Evolutionary conservation across 176 grass and related monocot genomes (phyloP).

Genomic region (Tuctoria greenei): DNA sequence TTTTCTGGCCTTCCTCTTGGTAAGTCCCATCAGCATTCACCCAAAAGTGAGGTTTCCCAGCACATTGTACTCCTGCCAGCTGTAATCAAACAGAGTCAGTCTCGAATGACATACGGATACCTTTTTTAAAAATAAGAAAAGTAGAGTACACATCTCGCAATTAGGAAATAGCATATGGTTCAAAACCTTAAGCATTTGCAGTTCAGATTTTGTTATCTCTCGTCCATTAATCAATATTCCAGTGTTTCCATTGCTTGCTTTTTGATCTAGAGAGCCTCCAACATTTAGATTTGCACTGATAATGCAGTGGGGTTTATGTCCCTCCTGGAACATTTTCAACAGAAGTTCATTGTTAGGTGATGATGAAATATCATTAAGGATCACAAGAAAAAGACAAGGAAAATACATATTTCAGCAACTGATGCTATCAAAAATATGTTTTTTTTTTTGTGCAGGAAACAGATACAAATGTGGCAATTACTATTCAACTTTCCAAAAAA

Average conservation of each 20-base stretch:
- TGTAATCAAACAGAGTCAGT: slow-evolving; percentile 38
- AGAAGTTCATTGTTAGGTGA: slow-evolving; percentile 2
- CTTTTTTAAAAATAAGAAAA: not conserved
- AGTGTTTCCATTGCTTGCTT: slow-evolving; percentile 85
- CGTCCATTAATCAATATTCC: slow-evolving; percentile 92
- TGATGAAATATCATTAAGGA: not conserved
- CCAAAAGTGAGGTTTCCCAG: slow-evolving; percentile 99
- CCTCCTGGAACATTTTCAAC: slow-evolving; percentile 51
- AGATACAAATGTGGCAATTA: not conserved
- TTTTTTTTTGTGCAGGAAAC: not conserved
- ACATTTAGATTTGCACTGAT: slow-evolving; percentile 86
- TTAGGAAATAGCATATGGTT: slow-evolving; percentile 12
- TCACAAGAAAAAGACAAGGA: no score
- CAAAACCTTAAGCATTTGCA: slow-evolving; percentile 90
- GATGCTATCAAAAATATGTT: not conserved
- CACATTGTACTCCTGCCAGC: slow-evolving; percentile 97
- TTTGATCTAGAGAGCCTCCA: slow-evolving; percentile 57
- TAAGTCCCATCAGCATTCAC: slow-evolving; percentile 94
- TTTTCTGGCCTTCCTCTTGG: slow-evolving; percentile 97
- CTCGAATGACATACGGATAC: not conserved
- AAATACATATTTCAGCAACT: not conserved
- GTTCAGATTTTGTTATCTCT: slow-evolving; percentile 94
- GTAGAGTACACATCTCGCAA: slow-evolving; percentile 17
- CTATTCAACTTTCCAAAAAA: slow-evolving; percentile 1
- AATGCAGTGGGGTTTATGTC: slow-evolving; percentile 91